A percentile compares a stretch with the other conserved stretches of the same genome.
These are phyloP conservation scores for Diddensiella caesifluorescens DNA, from an alignment of 805 yeast species.

Conservation along the genomic window DNA sequence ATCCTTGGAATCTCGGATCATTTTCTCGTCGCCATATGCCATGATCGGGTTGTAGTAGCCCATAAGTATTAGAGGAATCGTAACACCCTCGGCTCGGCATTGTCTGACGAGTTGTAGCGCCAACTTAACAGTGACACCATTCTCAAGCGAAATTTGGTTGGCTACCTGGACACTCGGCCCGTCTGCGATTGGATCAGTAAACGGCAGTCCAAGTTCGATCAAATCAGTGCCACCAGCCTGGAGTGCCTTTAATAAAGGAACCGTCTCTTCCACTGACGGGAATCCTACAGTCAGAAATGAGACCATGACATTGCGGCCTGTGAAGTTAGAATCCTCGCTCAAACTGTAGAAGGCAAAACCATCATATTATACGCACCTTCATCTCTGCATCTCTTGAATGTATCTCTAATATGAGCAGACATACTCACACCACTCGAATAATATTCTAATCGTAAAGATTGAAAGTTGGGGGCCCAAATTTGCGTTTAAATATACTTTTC, in stretches of 20 bases:
- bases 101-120: constrained; percentile 65
- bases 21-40: constrained; percentile 80
- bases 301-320: constrained; percentile 77
- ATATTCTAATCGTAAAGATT: no score
- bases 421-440: constrained; percentile 28
- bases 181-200: constrained; percentile 97
- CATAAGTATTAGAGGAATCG: constrained; percentile 88
- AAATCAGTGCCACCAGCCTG: constrained; percentile 95
- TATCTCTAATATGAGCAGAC: constrained; percentile 53
- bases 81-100: constrained; percentile 80
- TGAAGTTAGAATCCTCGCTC: background rate
- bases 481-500: no score
- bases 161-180: constrained; percentile 96
- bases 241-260: constrained; percentile 78
- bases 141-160: constrained; percentile 66
- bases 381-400: constrained; percentile 53
- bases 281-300: constrained; percentile 93
- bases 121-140: constrained; percentile 68
- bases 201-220: constrained; percentile 93
- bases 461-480: no score
- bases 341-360: background rate
- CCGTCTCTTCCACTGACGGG: constrained; percentile 82
- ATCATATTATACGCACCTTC: constrained; percentile 33
- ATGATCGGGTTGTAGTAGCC: constrained; percentile 96
- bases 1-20: constrained; percentile 68